phyloP scores from a whole-genome alignment of 1,284 basidiomycete genomes.

The Microbotryum violaceum region DNA sequence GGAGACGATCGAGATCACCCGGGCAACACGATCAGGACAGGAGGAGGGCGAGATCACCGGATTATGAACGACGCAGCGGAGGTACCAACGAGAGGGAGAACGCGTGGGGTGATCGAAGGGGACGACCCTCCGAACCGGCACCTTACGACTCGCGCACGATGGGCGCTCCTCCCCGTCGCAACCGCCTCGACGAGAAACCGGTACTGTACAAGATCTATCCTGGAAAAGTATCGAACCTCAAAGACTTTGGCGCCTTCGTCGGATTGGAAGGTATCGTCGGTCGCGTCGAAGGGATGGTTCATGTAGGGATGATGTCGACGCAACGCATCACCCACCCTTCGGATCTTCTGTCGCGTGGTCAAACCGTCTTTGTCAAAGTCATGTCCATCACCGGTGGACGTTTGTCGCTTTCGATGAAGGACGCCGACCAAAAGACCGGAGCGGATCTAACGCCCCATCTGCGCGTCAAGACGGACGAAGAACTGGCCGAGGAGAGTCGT shows the following conservation, averaged over 20 bases:
- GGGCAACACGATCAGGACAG: constrained; percentile 42
- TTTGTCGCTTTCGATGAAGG: constrained; percentile 88
- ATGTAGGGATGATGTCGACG: constrained; percentile 80
- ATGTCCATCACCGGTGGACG: constrained; percentile 80
- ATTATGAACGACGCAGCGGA: constrained; percentile 28
- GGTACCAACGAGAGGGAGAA: constrained; percentile 34
- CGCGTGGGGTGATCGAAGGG: constrained; percentile 37
- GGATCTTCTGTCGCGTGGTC: constrained; percentile 75
- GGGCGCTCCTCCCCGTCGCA: constrained; percentile 37
- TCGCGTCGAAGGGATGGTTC: constrained; percentile 87
- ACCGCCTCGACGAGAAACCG: constrained; percentile 64
- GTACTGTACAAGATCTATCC: constrained; percentile 91
- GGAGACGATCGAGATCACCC: constrained; percentile 44
- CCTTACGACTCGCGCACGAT: not conserved
- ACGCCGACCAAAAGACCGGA: constrained; percentile 86
- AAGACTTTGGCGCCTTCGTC: constrained; percentile 95
- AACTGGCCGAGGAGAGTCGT: constrained; percentile 69
- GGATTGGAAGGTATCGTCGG: constrained; percentile 77
- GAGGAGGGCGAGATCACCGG: constrained; percentile 34
- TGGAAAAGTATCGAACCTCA: constrained; percentile 74
- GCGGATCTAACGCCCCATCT: constrained; percentile 87
- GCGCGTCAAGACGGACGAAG: constrained; percentile 84
- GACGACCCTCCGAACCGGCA: constrained; percentile 25
- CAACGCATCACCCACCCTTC: constrained; percentile 71
- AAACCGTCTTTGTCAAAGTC: constrained; percentile 88